Evolutionary conservation across 2,329 filamentous ascomycete genomes (phyloP), one percentile per base, ranked within the genome.

Genomic region (Colletotrichum cereale): DNA sequence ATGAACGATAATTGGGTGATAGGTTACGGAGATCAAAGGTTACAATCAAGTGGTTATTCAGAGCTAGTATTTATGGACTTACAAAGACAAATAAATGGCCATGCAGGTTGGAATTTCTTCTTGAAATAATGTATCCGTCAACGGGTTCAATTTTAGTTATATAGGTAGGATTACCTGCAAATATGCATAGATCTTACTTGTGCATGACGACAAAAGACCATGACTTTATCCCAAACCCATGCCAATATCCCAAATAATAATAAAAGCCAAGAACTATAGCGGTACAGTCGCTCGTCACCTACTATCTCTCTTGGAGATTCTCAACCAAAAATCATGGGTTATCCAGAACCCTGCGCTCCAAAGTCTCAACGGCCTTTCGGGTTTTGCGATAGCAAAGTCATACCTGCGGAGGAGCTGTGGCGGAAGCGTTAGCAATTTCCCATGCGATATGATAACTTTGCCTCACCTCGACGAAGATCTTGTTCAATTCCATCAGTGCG

Each of bases 401-500:
- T 70, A 76, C 14, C 75, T 67, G 10, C 75, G 65, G 7, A 76
- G 55, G 8, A 76, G 55, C 75, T 76, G 77, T 2, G 48, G 24
- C n/a, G 12, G 5, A 3, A 26, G n/a, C 21, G n/a, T 21, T 0
- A 16, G 18, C 3, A 0, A 0, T 0, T n/a, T 7, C 1, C 2
- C 11, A 36, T 24, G n/a, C 5, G 6, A 34, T 12, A 21, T 1
- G 60, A 79, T 78, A 18, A 81, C 63, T 2, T 73, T 5, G 29
- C 5, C 79, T 75, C 74, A 85, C 83, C 80, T 84, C 82, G 44
- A 83, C 80, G 62, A 84, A 77, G 0, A 81, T 75, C 75, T 86
- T 86, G 71, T 83, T 81, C 63, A 86, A 64, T 75, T 85, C 84
- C 71, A 86, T 81, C 71, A 82, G 74, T 5, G 84, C 84, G 47